A percentile compares a stretch with the other conserved stretches of the same genome.
These are phyloP conservation scores for Cercospora zeae-maydis DNA, from an alignment of 2,329 filamentous ascomycete species.

Conservation along the genomic window DNA sequence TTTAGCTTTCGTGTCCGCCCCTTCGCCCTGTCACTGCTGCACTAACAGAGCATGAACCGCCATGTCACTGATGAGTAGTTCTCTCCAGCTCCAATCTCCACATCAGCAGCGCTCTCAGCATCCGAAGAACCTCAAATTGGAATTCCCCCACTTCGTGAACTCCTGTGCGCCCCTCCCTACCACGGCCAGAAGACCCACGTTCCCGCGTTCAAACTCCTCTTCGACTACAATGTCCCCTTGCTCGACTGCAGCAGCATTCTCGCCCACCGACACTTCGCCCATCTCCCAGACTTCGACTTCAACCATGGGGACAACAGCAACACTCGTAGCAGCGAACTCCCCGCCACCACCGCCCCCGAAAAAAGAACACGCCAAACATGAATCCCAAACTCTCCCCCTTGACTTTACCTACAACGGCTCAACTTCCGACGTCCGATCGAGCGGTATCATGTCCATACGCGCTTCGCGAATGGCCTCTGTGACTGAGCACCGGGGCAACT, in stretches of 20 bases:
- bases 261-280: background rate
- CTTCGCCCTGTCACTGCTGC: background rate
- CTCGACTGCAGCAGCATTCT: background rate
- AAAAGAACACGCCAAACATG: slow-evolving; percentile 1
- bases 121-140: background rate
- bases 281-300: background rate
- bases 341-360: background rate
- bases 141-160: background rate
- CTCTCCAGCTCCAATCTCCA: background rate
- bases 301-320: background rate
- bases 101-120: background rate
- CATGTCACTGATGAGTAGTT: background rate
- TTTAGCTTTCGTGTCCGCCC: background rate
- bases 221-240: background rate
- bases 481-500: background rate
- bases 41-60: background rate
- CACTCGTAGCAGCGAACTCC: background rate
- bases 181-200: background rate
- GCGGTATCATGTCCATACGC: background rate
- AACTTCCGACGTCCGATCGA: background rate
- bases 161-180: background rate
- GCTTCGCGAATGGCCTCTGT: background rate
- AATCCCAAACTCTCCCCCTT: slow-evolving; percentile 11
- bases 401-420: background rate
- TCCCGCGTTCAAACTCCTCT: background rate